Conservation (phyloP, 2,329 filamentous ascomycete genomes). For the Paraphoma chrysanthemicola region DNA sequence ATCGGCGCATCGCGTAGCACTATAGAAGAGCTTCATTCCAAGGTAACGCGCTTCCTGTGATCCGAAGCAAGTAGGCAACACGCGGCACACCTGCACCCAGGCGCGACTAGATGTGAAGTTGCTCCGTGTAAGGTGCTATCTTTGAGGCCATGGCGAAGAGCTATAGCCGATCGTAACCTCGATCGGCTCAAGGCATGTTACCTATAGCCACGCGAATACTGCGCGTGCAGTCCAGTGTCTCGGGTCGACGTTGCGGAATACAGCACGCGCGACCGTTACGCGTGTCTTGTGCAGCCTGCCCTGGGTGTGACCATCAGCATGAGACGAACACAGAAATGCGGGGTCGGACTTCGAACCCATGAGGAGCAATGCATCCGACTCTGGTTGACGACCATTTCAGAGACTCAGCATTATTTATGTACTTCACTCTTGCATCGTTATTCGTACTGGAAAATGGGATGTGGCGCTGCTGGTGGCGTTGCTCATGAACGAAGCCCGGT, state of each 20-base stretch:
- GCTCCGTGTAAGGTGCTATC: not conserved
- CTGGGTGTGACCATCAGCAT: constrained; percentile 19
- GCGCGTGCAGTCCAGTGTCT: constrained; percentile 9
- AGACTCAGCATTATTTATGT: too few species aligned
- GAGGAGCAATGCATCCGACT: constrained; percentile 1
- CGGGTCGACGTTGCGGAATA: not conserved
- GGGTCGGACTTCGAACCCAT: constrained; percentile 8
- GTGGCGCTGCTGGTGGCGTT: too few species aligned
- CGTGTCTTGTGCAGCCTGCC: constrained; percentile 10
- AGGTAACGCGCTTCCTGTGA: too few species aligned
- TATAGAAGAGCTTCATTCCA: too few species aligned
- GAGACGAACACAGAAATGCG: constrained; percentile 10
- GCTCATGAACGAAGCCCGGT: too few species aligned
- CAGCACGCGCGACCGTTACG: not conserved
- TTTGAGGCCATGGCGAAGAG: not conserved
- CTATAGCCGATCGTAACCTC: not conserved
- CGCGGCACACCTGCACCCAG: not conserved
- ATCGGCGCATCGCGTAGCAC: too few species aligned
- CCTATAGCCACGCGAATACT: constrained; percentile 17
- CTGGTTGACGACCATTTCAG: not conserved
- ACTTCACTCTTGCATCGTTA: too few species aligned
- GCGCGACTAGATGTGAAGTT: not conserved
- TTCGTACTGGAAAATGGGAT: too few species aligned
- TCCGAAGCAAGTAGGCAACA: too few species aligned
- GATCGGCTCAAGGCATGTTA: constrained; percentile 4